These are phyloP conservation scores for Oenanthe sinensis DNA, from an alignment of 129 eudicot genomes.

Conservation along the genomic window DNA sequence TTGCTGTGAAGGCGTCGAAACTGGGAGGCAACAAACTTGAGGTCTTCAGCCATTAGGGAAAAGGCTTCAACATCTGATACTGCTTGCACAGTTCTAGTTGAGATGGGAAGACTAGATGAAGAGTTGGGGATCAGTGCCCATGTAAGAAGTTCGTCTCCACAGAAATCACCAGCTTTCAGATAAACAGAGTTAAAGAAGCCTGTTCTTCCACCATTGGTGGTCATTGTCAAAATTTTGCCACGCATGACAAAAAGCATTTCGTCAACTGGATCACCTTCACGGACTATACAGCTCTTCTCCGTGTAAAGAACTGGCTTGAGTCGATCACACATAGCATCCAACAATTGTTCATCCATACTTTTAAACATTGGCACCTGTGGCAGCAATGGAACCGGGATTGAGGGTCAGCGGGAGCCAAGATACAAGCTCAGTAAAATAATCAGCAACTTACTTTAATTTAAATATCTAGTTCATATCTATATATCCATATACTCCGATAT, in stretches of 20 bases:
- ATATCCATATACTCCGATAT: no score
- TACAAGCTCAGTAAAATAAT: no score
- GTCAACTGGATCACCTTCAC: conserved; percentile 88
- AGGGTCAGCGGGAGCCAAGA: no score
- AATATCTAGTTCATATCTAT: no score
- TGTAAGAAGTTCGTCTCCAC: conserved; percentile 89
- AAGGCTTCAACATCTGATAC: conserved; percentile 80
- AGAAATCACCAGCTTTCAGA: conserved; percentile 66
- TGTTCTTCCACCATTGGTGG: conserved; percentile 70
- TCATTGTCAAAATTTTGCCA: conserved; percentile 48
- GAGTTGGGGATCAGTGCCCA: conserved; percentile 87
- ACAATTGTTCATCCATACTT: conserved; percentile 57
- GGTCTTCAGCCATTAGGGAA: conserved; percentile 56
- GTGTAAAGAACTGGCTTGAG: conserved; percentile 74
- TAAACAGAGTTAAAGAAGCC: conserved; percentile 62
- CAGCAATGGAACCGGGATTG: background rate
- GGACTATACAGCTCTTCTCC: conserved; percentile 45
- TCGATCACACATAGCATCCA: conserved; percentile 75
- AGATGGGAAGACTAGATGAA: conserved; percentile 60
- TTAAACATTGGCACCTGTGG: conserved; percentile 74
- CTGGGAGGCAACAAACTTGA: conserved; percentile 69
- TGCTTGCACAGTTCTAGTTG: conserved; percentile 62
- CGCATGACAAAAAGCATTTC: conserved; percentile 85
- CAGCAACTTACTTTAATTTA: no score
- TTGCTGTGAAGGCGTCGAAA: conserved; percentile 73